Evolutionary conservation across 306 rosid genomes (phyloP).

Genomic region (Fagus crenata): DNA sequence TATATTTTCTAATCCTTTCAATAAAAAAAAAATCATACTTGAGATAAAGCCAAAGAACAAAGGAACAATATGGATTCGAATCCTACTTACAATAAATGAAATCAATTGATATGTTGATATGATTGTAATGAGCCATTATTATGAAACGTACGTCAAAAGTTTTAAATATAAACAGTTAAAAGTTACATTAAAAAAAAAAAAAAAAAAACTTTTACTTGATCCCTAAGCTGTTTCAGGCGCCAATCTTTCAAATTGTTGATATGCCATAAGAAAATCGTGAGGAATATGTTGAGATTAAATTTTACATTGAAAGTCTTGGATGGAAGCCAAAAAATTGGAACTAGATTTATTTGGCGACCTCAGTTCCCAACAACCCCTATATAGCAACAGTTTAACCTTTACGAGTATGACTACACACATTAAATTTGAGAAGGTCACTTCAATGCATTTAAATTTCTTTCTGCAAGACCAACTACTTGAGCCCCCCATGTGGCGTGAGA

Average conservation of each 20-base stretch:
- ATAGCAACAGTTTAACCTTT: constrained; percentile 33
- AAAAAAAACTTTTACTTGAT: background rate
- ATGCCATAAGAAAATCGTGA: too few species aligned
- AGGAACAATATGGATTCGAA: too few species aligned
- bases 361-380: constrained; percentile 46
- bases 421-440: constrained; percentile 30
- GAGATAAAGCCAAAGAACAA: background rate
- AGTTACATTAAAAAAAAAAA: background rate
- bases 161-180: too few species aligned
- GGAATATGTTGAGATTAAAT: background rate
- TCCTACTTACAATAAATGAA: too few species aligned
- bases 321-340: constrained; percentile 26
- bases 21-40: constrained; percentile 15
- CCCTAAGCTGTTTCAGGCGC: background rate
- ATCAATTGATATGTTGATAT: too few species aligned
- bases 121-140: too few species aligned
- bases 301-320: background rate
- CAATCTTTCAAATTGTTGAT: background rate
- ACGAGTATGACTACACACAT: constrained; percentile 33
- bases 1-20: background rate
- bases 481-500: constrained; percentile 36
- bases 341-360: constrained; percentile 20
- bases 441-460: constrained; percentile 22
- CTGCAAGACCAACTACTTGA: constrained; percentile 34
- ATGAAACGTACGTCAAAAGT: too few species aligned